phyloP scores from a whole-genome alignment of 2,329 filamentous ascomycete species.

The Albophoma yamanashiensis region DNA sequence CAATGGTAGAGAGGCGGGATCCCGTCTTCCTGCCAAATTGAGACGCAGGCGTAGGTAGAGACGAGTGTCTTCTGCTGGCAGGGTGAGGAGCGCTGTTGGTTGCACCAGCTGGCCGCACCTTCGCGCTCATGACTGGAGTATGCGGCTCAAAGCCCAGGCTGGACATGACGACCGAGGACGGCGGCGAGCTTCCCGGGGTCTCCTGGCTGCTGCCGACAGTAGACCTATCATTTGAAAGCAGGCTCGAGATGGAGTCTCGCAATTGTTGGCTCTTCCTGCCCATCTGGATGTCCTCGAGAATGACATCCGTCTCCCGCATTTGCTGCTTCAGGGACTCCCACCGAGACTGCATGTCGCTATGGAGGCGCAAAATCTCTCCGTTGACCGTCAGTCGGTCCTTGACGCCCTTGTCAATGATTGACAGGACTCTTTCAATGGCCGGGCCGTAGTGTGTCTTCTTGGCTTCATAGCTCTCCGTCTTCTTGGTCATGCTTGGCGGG shows the following conservation, averaged over 20 bases:
- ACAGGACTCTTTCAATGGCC: constrained; percentile 81
- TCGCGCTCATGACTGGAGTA: constrained; percentile 32
- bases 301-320: constrained; percentile 65
- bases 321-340: constrained; percentile 68
- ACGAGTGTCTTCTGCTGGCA: constrained; percentile 33
- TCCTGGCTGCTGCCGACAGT: constrained; percentile 58
- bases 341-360: constrained; percentile 74
- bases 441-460: constrained; percentile 93
- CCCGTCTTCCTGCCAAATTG: constrained; percentile 29
- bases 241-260: constrained; percentile 85
- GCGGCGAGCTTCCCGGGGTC: constrained; percentile 58
- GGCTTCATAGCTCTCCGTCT: constrained; percentile 85
- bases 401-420: constrained; percentile 92
- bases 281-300: constrained; percentile 61
- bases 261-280: constrained; percentile 61
- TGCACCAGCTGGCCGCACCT: constrained; percentile 36
- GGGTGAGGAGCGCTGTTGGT: constrained; percentile 36
- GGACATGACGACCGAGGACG: constrained; percentile 51
- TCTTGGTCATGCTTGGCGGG: constrained; percentile 60
- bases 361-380: constrained; percentile 80
- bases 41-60: constrained; percentile 33
- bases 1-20: constrained; percentile 34
- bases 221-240: constrained; percentile 74
- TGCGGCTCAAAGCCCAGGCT: constrained; percentile 37
- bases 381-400: constrained; percentile 93